These are phyloP conservation scores for Hibiscus syriacus DNA, from an alignment of 345 rosid genomes.

Conservation along the genomic window DNA sequence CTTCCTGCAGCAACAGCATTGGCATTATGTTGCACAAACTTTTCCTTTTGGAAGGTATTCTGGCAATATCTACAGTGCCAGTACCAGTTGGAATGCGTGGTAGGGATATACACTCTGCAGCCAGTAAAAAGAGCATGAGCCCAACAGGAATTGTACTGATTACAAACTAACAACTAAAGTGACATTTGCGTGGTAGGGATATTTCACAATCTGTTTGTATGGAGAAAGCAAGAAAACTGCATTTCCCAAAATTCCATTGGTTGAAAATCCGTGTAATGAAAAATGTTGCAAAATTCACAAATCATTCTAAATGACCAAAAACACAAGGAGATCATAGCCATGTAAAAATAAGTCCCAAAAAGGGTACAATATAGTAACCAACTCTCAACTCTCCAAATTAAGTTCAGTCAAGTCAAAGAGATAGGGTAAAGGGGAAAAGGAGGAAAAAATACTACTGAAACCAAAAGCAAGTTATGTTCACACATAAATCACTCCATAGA, in stretches of 20 bases:
- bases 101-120: constrained; percentile 50
- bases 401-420: not conserved
- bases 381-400: not conserved
- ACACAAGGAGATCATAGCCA: not conserved
- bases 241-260: not conserved
- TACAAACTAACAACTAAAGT: constrained; percentile 2
- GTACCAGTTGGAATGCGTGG: constrained; percentile 47
- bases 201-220: not conserved
- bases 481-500: not conserved
- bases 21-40: constrained; percentile 51
- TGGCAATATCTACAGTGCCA: constrained; percentile 81
- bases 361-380: not conserved
- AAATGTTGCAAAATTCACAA: not conserved
- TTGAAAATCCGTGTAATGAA: not conserved
- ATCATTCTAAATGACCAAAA: not conserved
- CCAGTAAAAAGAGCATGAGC: not conserved
- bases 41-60: constrained; percentile 52
- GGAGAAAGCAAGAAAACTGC: not conserved
- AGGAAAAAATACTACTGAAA: not conserved
- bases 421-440: not conserved
- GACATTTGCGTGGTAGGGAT: too few species aligned
- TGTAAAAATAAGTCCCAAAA: not conserved
- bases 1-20: constrained; percentile 91
- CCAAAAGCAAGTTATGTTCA: not conserved
- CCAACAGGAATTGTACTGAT: not conserved